Percentiles rank a stretch among this genome's conserved stretches.
Evolutionary conservation across 805 yeast genomes (phyloP).

Genomic region (Nakazawaea peltata): DNA sequence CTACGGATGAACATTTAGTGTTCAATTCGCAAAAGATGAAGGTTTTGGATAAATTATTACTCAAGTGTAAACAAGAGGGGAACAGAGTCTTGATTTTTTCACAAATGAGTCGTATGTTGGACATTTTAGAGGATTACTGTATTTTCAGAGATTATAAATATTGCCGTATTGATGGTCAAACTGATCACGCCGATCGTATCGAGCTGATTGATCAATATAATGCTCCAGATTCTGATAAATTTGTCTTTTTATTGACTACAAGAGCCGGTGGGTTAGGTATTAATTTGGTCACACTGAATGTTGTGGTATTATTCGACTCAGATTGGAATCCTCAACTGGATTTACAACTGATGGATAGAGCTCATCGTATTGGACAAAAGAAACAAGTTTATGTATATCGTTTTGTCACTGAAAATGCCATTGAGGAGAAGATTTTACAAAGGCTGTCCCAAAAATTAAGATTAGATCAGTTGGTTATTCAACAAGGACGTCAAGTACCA

Average conservation of each 20-base stretch:
- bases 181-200: constrained; percentile 72
- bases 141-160: constrained; percentile 60
- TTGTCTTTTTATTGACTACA: constrained; percentile 69
- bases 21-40: constrained; percentile 66
- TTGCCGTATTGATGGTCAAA: constrained; percentile 78
- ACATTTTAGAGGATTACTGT: constrained; percentile 75
- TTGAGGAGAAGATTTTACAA: constrained; percentile 75
- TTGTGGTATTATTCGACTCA: constrained; percentile 68
- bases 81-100: constrained; percentile 74
- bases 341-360: constrained; percentile 85
- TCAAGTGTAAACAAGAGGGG: constrained; percentile 57
- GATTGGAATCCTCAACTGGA: constrained; percentile 92
- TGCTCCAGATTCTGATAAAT: constrained; percentile 64
- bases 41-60: constrained; percentile 59
- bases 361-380: constrained; percentile 82
- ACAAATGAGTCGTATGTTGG: constrained; percentile 79
- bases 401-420: constrained; percentile 73
- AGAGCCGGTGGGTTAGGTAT: constrained; percentile 91
- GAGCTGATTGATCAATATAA: constrained; percentile 73
- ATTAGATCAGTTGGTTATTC: constrained; percentile 76
- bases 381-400: constrained; percentile 77
- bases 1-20: constrained; percentile 78
- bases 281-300: constrained; percentile 73
- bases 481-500: constrained; percentile 46
- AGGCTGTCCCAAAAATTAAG: constrained; percentile 76